Evolutionary conservation across 768 basidiomycete species (phyloP), one percentile per base, ranked within the genome.

Genomic region (Pleurotus djamor): DNA sequence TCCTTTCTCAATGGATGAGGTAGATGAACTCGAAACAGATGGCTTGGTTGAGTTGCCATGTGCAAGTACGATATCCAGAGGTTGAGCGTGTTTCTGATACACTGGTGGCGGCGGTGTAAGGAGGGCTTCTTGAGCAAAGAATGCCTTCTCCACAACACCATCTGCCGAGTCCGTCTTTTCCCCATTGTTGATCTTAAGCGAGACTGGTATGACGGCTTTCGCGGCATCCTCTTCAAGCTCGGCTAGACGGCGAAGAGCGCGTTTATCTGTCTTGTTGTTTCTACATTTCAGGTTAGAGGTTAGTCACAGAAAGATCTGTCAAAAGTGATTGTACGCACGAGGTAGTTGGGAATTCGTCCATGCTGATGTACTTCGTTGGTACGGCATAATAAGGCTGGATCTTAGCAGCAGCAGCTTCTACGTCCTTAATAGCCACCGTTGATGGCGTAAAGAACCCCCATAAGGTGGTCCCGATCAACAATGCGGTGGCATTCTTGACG

Each of bases 401-500:
- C 52, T 69, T 67, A 16, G 76, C 70, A 0, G 75, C 71, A 2
- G 78, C 74, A 33, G 66, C 65, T 12, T 69, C 68, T 5, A 80
- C 76, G 1, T 59, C 63, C 13, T 67, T 66, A 14, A 67, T 48
- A 58, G 73, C 68, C 2, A 74, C 74, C 5, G 60, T 66, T 6
- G 65, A 63, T 1, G 83, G 83, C 8, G 79, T 80, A 17, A 78
- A 70, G 63, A 84, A 84, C 7, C 83, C 84, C 82, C 83, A 84
- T 7, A 86, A 74, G 59, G 79, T 79, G 6, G 69, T 73, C 35
- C 79, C 80, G 37, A 86, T 77, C 52, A 85, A 71, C 37, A 85
- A 68, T 0, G 83, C 81, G 10, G 77, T 74, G 17, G 84, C 83
- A 55, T 76, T 71, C 59, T 72, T 74, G 44, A 83, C 77, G 6